Evolutionary conservation across 2,329 filamentous ascomycete genomes (phyloP).

Genomic region (Fulvia fulva): DNA sequence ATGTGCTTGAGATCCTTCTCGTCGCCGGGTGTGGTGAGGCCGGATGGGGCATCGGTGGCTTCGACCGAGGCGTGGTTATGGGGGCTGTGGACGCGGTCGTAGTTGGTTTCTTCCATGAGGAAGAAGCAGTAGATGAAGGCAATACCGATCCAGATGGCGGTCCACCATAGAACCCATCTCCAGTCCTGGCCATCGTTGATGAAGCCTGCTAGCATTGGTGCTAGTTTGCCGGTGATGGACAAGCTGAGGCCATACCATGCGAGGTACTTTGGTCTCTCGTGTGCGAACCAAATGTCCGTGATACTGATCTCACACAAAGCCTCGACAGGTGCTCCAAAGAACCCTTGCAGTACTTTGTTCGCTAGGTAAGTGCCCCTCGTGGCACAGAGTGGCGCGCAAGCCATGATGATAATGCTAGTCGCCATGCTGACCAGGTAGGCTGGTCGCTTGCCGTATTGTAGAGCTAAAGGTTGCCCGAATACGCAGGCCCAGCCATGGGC

Average conservation of each 20-base stretch:
- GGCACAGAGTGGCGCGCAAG: conserved; percentile 45
- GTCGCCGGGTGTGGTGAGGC: neutral
- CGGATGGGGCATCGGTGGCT: neutral
- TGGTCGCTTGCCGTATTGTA: conserved; percentile 49
- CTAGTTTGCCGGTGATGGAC: conserved; percentile 25
- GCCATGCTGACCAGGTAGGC: conserved; percentile 44
- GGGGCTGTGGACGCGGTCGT: conserved; percentile 25
- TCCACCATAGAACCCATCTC: conserved; percentile 51
- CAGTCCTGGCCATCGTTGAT: conserved; percentile 48
- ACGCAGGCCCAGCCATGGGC: conserved; percentile 49
- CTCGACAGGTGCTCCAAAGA: conserved; percentile 48
- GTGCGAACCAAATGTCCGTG: conserved; percentile 27
- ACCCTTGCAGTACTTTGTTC: conserved; percentile 46
- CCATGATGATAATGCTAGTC: conserved; percentile 38
- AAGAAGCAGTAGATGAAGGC: conserved; percentile 55
- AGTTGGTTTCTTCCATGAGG: conserved; percentile 59
- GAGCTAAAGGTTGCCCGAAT: conserved; percentile 50
- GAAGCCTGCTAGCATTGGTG: conserved; percentile 48
- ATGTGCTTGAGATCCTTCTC: conserved; percentile 4
- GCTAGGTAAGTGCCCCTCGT: conserved; percentile 46
- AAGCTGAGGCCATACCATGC: conserved; percentile 29
- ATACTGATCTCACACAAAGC: conserved; percentile 39
- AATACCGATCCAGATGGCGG: conserved; percentile 50
- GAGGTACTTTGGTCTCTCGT: conserved; percentile 31
- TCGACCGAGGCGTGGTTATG: neutral